Conservation (phyloP, 352 stramenopile species). For the Thalassiosira hispida region DNA sequence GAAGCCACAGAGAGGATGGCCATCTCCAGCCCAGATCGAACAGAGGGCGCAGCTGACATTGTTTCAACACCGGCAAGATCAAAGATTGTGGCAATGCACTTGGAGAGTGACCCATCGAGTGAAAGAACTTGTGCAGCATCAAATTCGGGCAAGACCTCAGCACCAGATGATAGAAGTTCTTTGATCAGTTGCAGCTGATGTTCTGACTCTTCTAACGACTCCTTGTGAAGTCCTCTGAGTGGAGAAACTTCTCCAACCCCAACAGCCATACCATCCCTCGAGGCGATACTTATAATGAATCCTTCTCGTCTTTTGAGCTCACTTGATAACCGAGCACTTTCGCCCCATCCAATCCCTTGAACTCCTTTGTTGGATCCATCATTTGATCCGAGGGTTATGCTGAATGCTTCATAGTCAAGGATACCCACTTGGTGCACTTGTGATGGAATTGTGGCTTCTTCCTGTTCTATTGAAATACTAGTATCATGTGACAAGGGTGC, state of each 20-base stretch:
- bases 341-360: constrained; percentile 74
- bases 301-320: constrained; percentile 61
- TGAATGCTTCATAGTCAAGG: constrained; percentile 76
- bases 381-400: constrained; percentile 56
- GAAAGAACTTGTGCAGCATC: constrained; percentile 55
- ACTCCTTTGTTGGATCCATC: constrained; percentile 49
- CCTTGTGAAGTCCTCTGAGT: constrained; percentile 70
- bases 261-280: constrained; percentile 60
- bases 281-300: constrained; percentile 73
- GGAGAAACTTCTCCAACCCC: constrained; percentile 80
- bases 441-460: constrained; percentile 7
- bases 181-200: constrained; percentile 63
- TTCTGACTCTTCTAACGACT: constrained; percentile 67
- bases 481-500: not conserved
- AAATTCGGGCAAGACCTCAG: constrained; percentile 42
- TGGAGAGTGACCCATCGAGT: constrained; percentile 64
- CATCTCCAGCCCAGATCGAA: constrained; percentile 82
- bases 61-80: constrained; percentile 36
- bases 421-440: constrained; percentile 24
- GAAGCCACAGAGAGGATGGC: constrained; percentile 72
- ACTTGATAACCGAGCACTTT: constrained; percentile 44
- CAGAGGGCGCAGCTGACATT: constrained; percentile 46
- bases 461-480: constrained; percentile 13
- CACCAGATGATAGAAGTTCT: constrained; percentile 34
- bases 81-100: constrained; percentile 51